phyloP scores from a whole-genome alignment of 2,329 filamentous ascomycete genomes.

The Pseudocercospora fijiensis region DNA sequence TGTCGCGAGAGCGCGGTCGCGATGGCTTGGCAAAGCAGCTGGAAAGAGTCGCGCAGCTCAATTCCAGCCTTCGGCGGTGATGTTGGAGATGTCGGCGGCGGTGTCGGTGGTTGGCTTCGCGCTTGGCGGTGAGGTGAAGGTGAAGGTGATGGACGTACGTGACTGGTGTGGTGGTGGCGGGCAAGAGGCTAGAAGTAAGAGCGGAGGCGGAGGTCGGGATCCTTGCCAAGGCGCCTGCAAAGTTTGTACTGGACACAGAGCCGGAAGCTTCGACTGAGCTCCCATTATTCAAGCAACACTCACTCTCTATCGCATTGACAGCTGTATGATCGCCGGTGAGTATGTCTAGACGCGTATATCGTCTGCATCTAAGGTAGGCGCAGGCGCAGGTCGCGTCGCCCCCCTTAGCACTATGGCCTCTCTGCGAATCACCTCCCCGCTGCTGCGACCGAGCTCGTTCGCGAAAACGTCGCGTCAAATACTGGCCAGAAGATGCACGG shows the following conservation, averaged over 20 bases:
- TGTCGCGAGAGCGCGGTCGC: background rate
- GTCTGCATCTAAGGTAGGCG: constrained; percentile 19
- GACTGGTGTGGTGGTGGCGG: background rate
- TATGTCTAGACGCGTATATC: background rate
- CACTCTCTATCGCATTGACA: background rate
- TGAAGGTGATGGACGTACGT: constrained; percentile 8
- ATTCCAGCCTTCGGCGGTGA: constrained; percentile 9
- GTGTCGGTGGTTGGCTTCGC: constrained; percentile 8
- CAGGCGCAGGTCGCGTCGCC: constrained; percentile 6
- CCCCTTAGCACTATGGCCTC: constrained; percentile 10
- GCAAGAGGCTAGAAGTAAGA: too few species aligned
- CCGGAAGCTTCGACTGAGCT: background rate
- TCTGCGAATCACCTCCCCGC: constrained; percentile 19
- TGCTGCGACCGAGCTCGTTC: constrained; percentile 20
- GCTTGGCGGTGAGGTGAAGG: constrained; percentile 13
- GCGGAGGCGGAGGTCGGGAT: background rate
- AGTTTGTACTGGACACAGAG: background rate
- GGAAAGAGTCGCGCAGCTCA: constrained; percentile 6
- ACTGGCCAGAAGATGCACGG: constrained; percentile 24
- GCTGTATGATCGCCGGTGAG: constrained; percentile 8
- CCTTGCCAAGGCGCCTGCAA: background rate
- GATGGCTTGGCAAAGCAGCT: background rate
- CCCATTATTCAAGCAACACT: background rate
- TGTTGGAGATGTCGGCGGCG: constrained; percentile 5
- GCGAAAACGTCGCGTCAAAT: constrained; percentile 25